Conservation (phyloP, 73 alveolate genomes). For the Paramecium primaurelia region DNA sequence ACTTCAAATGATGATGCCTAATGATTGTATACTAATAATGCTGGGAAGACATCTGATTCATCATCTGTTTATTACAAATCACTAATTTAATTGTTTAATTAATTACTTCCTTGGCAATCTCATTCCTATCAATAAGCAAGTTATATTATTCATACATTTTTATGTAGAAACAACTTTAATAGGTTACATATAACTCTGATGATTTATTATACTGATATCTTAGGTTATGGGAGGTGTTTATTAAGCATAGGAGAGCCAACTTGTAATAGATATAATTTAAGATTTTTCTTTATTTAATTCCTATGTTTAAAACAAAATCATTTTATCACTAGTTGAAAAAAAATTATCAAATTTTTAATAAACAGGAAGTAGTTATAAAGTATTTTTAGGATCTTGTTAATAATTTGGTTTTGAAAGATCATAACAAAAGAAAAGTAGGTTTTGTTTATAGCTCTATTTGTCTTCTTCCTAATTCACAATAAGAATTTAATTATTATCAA, state of each 20-base stretch:
- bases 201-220: neutral
- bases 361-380: neutral
- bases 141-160: neutral
- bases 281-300: neutral
- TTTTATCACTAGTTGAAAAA: neutral
- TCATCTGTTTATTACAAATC: neutral
- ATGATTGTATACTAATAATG: neutral
- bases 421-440: neutral
- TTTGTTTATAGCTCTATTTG: neutral
- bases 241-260: neutral
- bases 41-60: neutral
- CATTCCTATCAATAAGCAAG: neutral
- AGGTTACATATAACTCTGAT: neutral
- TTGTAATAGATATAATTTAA: neutral
- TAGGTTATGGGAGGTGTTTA: neutral
- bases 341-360: neutral
- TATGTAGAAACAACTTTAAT: neutral
- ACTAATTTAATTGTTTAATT: neutral
- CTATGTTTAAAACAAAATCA: neutral
- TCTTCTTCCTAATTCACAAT: neutral
- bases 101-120: neutral
- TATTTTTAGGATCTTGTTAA: neutral
- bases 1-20: neutral
- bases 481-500: neutral
- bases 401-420: neutral